phyloP scores from a whole-genome alignment of 441 rosid genomes.

The Gossypium gossypioides region DNA sequence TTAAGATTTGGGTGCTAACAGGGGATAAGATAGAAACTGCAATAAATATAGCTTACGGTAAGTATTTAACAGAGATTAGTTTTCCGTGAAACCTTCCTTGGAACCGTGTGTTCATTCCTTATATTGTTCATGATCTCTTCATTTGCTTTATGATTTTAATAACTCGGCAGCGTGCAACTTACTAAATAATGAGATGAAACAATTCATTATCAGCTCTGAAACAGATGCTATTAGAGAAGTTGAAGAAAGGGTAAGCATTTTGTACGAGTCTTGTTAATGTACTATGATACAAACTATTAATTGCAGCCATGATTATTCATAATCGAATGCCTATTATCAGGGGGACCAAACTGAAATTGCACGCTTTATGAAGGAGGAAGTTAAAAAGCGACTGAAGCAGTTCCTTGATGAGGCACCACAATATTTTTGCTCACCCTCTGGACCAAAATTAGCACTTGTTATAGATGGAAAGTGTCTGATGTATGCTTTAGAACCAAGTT shows the following conservation, averaged over 20 bases:
- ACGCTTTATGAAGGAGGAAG: slow-evolving; percentile 77
- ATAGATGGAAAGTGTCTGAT: slow-evolving; percentile 97
- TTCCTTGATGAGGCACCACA: slow-evolving; percentile 80
- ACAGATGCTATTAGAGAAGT: slow-evolving; percentile 81
- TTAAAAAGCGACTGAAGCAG: slow-evolving; percentile 58
- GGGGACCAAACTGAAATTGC: slow-evolving; percentile 76
- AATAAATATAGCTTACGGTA: slow-evolving; percentile 95
- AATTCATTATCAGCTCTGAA: slow-evolving; percentile 71
- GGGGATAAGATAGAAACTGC: slow-evolving; percentile 99
- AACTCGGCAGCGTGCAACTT: slow-evolving; percentile 63
- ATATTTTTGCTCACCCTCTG: slow-evolving; percentile 38
- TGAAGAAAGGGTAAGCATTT: slow-evolving; percentile 70
- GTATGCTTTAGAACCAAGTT: slow-evolving; percentile 85
- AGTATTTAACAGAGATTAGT: neutral
- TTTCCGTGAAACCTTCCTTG: neutral
- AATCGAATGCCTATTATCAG: slow-evolving; percentile 25
- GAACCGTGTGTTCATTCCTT: slow-evolving; percentile 11
- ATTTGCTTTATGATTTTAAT: slow-evolving; percentile 14
- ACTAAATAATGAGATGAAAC: slow-evolving; percentile 73
- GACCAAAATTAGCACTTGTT: slow-evolving; percentile 79
- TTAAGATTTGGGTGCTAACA: slow-evolving; percentile 96
- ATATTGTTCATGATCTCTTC: slow-evolving; percentile 14
- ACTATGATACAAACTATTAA: neutral
- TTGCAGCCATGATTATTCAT: neutral
- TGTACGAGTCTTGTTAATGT: slow-evolving; percentile 10